phyloP scores from a whole-genome alignment of 2,329 filamentous ascomycete species.

The Xylariaceae sp. region DNA sequence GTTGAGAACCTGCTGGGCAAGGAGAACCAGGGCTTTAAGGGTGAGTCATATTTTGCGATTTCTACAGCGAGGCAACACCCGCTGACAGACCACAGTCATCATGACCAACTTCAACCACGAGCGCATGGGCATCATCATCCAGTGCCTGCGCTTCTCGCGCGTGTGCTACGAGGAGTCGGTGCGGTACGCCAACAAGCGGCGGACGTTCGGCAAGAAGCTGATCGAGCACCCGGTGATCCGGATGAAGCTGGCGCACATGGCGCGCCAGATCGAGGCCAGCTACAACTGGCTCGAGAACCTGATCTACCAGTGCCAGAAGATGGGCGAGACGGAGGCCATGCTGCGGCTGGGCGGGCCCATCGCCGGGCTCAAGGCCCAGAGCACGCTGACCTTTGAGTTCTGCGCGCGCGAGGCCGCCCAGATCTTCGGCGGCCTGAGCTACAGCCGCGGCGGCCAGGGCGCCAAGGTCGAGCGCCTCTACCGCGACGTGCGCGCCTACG shows the following conservation, averaged over 20 bases:
- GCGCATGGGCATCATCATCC: conserved; percentile 96
- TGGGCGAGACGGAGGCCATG: conserved; percentile 95
- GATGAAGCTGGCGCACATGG: conserved; percentile 97
- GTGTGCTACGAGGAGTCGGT: conserved; percentile 96
- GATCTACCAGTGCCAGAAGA: conserved; percentile 85
- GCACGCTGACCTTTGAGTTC: conserved; percentile 93
- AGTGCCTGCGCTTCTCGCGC: conserved; percentile 88
- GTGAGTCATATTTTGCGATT: conserved; percentile 28
- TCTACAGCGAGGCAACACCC: not conserved
- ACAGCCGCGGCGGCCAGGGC: conserved; percentile 88
- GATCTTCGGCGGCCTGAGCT: conserved; percentile 92
- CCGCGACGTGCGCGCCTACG: conserved; percentile 90
- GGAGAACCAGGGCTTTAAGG: conserved; percentile 94
- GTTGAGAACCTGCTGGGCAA: conserved; percentile 99
- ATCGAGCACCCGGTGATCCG: conserved; percentile 97
- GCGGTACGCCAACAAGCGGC: conserved; percentile 95
- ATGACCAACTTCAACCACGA: conserved; percentile 99
- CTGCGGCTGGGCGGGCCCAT: conserved; percentile 91
- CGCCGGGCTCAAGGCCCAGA: conserved; percentile 86
- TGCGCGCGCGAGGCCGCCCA: conserved; percentile 93
- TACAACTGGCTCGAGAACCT: conserved; percentile 96
- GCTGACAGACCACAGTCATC: conserved; percentile 70
- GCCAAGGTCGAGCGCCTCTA: conserved; percentile 93
- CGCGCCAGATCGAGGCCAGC: conserved; percentile 92
- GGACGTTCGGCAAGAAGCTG: conserved; percentile 92